phyloP scores from a whole-genome alignment of 2,329 filamentous ascomycete species.

The Hypoxylon sp. region DNA sequence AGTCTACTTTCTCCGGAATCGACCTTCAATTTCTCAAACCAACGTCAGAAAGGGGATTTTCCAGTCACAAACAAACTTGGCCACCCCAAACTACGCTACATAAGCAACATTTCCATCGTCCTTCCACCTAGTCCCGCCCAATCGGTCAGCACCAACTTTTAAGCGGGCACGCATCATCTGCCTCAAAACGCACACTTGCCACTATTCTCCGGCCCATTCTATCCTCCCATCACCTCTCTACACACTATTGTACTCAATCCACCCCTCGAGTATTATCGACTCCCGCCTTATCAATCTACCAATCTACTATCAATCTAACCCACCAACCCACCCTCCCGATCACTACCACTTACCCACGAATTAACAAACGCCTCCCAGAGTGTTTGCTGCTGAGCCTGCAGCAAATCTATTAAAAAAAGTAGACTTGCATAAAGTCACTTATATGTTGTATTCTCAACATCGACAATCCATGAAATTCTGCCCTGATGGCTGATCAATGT shows the following conservation, averaged over 20 bases:
- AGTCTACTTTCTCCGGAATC: not conserved
- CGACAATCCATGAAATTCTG: constrained; percentile 51
- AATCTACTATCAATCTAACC: constrained; percentile 25
- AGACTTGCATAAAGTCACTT: constrained; percentile 56
- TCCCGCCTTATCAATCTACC: constrained; percentile 31
- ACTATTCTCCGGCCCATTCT: constrained; percentile 17
- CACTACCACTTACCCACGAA: constrained; percentile 20
- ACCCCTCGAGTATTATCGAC: constrained; percentile 38
- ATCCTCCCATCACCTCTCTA: constrained; percentile 7
- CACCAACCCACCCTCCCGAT: constrained; percentile 6
- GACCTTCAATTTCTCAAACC: not conserved
- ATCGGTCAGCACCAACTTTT: constrained; percentile 11
- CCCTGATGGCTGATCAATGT: constrained; percentile 72
- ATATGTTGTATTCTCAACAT: constrained; percentile 53
- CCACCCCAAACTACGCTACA: constrained; percentile 22
- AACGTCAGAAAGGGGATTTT: constrained; percentile 24
- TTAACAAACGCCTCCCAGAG: constrained; percentile 28
- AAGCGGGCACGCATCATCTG: constrained; percentile 9
- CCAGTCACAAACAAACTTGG: constrained; percentile 27
- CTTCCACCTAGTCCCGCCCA: constrained; percentile 15
- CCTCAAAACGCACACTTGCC: constrained; percentile 1
- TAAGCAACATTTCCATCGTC: constrained; percentile 8
- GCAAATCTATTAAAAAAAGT: constrained; percentile 41
- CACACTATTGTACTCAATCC: constrained; percentile 11
- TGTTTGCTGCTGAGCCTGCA: constrained; percentile 43